Evolutionary conservation across 1,139 yeast species (phyloP).

Genomic region (Pichia sp.): DNA sequence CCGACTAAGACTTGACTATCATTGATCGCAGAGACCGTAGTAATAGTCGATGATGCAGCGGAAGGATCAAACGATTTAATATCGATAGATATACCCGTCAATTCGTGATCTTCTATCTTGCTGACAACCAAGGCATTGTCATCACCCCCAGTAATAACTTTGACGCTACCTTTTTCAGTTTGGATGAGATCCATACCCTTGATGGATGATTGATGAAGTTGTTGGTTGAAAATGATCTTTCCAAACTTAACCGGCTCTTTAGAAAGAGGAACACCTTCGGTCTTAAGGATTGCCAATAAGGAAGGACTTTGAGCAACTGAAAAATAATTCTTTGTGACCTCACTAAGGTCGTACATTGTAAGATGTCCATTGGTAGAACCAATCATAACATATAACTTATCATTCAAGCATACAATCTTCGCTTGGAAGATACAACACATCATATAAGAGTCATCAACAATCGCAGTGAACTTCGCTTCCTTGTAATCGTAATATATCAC

Average conservation of each 20-base stretch:
- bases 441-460: constrained; percentile 48
- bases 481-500: constrained; percentile 47
- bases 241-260: constrained; percentile 6
- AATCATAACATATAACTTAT: constrained; percentile 35
- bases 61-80: constrained; percentile 31
- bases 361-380: constrained; percentile 84
- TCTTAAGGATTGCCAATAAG: neutral
- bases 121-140: constrained; percentile 67
- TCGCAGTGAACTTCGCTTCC: constrained; percentile 33
- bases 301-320: neutral
- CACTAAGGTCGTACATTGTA: constrained; percentile 49
- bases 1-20: constrained; percentile 37
- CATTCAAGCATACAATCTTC: constrained; percentile 34
- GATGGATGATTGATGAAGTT: constrained; percentile 79
- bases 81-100: constrained; percentile 13
- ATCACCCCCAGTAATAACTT: constrained; percentile 77
- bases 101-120: constrained; percentile 11
- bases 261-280: neutral
- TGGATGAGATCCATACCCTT: constrained; percentile 41
- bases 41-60: constrained; percentile 86
- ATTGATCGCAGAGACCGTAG: constrained; percentile 43
- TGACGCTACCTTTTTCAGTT: constrained; percentile 2
- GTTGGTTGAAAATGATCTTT: constrained; percentile 34
- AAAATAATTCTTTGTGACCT: constrained; percentile 18
- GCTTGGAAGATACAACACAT: constrained; percentile 73